A percentile compares a stretch with the other conserved stretches of the same genome.
phyloP scores from a whole-genome alignment of 2,329 filamentous ascomycete genomes.

The Nothophoma quercina region DNA sequence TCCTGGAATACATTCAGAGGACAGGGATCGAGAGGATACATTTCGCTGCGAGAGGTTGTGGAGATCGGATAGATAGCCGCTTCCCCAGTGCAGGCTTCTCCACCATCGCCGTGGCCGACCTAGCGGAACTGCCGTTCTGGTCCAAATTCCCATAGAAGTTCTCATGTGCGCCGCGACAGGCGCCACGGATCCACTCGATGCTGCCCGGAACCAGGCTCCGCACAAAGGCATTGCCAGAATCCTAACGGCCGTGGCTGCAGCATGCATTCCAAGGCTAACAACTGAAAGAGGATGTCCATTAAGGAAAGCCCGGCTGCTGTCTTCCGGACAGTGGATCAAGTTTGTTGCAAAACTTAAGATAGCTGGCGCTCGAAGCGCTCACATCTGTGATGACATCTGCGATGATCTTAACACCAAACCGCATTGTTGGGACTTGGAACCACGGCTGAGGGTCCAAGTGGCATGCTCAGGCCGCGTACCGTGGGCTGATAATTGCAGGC shows the following conservation, averaged over 20 bases:
- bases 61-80: slow-evolving; percentile 36
- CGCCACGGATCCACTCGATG: slow-evolving; percentile 13
- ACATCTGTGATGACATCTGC: slow-evolving; percentile 23
- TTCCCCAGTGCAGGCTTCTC: slow-evolving; percentile 48
- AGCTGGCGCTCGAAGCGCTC: slow-evolving; percentile 38
- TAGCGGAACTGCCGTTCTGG: slow-evolving; percentile 44
- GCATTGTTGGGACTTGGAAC: slow-evolving; percentile 39
- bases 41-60: slow-evolving; percentile 32
- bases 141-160: slow-evolving; percentile 13
- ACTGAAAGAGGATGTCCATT: neutral
- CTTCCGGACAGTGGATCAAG: slow-evolving; percentile 15
- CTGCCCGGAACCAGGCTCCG: slow-evolving; percentile 16
- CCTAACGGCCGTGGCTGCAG: slow-evolving; percentile 21
- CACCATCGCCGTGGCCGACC: slow-evolving; percentile 39
- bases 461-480: slow-evolving; percentile 1
- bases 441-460: slow-evolving; percentile 31
- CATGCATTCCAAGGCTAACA: slow-evolving; percentile 14
- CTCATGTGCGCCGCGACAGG: slow-evolving; percentile 1
- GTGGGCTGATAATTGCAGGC: slow-evolving; percentile 20
- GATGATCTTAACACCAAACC: slow-evolving; percentile 37
- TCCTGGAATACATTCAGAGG: slow-evolving; percentile 73
- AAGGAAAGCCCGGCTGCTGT: neutral
- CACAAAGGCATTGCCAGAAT: slow-evolving; percentile 12
- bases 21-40: slow-evolving; percentile 69
- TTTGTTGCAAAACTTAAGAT: slow-evolving; percentile 18